These are phyloP conservation scores for Diaporthe sp. DNA, from an alignment of 2,329 filamentous ascomycete genomes.

Conservation along the genomic window DNA sequence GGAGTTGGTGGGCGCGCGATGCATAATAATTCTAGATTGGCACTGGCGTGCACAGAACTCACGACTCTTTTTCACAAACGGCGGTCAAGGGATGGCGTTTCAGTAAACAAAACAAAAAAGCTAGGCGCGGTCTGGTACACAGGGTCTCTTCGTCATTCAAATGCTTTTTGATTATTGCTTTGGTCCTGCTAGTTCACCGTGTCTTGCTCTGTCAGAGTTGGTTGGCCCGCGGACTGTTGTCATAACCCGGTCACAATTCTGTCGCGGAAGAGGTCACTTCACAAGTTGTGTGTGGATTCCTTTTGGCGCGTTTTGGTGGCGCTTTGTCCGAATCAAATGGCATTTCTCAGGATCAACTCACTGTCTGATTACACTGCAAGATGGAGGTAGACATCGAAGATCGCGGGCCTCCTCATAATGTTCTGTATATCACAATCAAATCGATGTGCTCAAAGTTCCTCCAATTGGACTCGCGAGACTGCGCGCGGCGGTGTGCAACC, in stretches of 20 bases:
- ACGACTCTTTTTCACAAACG: slow-evolving; percentile 2
- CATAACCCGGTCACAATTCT: background rate
- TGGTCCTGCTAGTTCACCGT: background rate
- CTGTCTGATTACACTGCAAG: slow-evolving; percentile 2
- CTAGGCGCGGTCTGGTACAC: background rate
- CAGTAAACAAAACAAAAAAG: slow-evolving; percentile 24
- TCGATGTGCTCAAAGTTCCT: background rate
- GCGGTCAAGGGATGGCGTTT: slow-evolving; percentile 19
- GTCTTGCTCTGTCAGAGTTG: background rate
- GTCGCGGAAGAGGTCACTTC: background rate
- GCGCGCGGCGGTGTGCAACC: background rate
- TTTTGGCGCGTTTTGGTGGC: background rate
- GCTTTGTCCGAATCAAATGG: background rate
- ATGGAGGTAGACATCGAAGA: background rate
- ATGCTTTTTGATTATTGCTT: background rate
- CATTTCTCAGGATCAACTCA: background rate
- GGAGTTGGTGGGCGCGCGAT: slow-evolving; percentile 2
- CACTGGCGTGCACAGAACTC: background rate
- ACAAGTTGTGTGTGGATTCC: background rate
- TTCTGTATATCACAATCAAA: slow-evolving; percentile 15
- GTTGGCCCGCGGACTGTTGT: background rate
- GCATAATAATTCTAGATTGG: slow-evolving; percentile 8
- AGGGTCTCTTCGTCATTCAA: slow-evolving; percentile 12
- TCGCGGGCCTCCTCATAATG: background rate
- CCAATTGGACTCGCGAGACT: background rate